These are phyloP conservation scores for Naganishia vaughanmartiniae DNA, from an alignment of 768 basidiomycete species.

Conservation along the genomic window DNA sequence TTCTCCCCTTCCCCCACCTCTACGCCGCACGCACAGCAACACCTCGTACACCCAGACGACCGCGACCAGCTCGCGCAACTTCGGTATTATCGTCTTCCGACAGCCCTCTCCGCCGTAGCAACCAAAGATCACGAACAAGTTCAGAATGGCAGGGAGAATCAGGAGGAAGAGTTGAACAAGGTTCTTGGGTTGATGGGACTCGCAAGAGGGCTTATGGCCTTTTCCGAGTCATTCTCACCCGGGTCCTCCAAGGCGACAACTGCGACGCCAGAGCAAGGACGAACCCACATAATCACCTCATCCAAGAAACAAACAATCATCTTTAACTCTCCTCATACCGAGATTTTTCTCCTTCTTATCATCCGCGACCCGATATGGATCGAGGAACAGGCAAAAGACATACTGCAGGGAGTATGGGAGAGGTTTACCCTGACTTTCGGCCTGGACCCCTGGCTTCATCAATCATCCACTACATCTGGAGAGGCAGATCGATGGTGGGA, in stretches of 20 bases:
- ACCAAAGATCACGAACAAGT: too few relatives aligned
- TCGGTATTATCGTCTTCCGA: background rate
- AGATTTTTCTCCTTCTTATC: background rate
- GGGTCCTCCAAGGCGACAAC: background rate
- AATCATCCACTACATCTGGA: background rate
- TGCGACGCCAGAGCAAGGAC: too few relatives aligned
- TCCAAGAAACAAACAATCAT: background rate
- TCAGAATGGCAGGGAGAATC: too few relatives aligned
- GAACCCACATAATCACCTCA: background rate
- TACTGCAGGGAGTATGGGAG: background rate
- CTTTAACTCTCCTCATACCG: background rate
- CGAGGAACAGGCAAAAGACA: background rate
- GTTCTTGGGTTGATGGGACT: too few relatives aligned
- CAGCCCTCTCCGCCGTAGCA: too few relatives aligned
- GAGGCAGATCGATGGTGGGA: background rate
- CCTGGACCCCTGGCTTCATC: background rate
- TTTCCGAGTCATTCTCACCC: background rate
- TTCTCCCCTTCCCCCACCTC: background rate
- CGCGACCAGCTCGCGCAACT: constrained; percentile 1
- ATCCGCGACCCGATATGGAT: background rate
- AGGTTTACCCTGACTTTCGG: background rate
- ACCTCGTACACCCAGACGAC: background rate
- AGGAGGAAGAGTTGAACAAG: too few relatives aligned
- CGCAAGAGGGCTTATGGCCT: background rate
- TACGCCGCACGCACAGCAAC: background rate